These are phyloP conservation scores for Torulaspora pretoriensis DNA, from an alignment of 1,139 yeast genomes.

Conservation along the genomic window DNA sequence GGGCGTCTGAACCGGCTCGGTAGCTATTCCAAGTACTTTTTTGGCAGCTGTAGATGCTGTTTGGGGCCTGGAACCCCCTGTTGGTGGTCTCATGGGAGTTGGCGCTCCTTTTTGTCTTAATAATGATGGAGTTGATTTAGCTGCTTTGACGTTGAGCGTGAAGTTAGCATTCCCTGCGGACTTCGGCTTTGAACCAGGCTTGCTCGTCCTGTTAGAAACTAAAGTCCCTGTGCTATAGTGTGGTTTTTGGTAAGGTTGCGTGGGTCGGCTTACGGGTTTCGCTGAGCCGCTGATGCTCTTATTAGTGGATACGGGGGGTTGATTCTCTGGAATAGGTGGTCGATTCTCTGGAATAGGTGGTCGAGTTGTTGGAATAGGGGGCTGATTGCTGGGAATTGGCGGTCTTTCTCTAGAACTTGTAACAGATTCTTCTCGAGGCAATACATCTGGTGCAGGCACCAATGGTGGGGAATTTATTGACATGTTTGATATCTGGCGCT, in stretches of 20 bases:
- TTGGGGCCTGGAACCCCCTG: slow-evolving; percentile 2
- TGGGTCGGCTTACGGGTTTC: neutral
- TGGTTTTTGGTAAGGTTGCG: slow-evolving; percentile 1
- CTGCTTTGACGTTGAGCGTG: slow-evolving; percentile 4
- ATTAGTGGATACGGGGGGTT: neutral
- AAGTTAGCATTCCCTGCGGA: neutral
- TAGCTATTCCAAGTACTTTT: slow-evolving; percentile 6
- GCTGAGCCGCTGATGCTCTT: neutral
- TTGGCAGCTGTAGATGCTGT: slow-evolving; percentile 11
- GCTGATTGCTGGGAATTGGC: slow-evolving; percentile 8
- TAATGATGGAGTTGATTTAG: slow-evolving; percentile 12
- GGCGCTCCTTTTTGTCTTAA: slow-evolving; percentile 5
- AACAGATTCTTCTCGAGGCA: slow-evolving; percentile 2
- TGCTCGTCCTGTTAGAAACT: neutral
- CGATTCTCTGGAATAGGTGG: slow-evolving; percentile 5
- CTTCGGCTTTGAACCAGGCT: neutral
- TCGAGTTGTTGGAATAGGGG: slow-evolving; percentile 8
- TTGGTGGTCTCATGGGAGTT: slow-evolving; percentile 5
- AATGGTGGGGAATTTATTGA: slow-evolving; percentile 15
- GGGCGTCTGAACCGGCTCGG: slow-evolving; percentile 3
- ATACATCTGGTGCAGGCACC: slow-evolving; percentile 1
- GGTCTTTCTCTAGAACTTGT: slow-evolving; percentile 2
- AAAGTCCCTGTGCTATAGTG: slow-evolving; percentile 5
- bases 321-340: slow-evolving; percentile 6
- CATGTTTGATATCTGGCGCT: slow-evolving; percentile 26